Conservation (phyloP, 116 monocot genomes). For the Thalassia testudinum region DNA sequence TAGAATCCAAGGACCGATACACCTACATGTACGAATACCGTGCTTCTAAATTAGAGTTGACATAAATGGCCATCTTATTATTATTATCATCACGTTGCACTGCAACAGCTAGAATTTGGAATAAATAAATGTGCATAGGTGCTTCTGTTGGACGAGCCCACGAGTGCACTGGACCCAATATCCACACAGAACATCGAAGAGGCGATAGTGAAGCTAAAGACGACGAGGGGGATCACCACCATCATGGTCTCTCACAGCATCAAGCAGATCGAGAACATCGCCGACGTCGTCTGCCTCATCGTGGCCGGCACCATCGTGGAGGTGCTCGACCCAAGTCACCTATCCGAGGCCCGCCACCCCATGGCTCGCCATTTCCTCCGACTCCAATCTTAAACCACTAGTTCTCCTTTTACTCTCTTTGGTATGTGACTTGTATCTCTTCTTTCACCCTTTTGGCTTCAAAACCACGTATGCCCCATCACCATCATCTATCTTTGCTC, state of each 20-base stretch:
- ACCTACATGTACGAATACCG: too few relatives aligned
- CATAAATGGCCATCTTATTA: too few relatives aligned
- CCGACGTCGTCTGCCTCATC: slow-evolving; percentile 60
- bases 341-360: slow-evolving; percentile 50
- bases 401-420: too few relatives aligned
- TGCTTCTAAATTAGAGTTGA: too few relatives aligned
- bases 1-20: too few relatives aligned
- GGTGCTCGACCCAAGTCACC: slow-evolving; percentile 32
- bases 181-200: slow-evolving; percentile 93
- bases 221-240: slow-evolving; percentile 34
- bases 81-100: too few relatives aligned
- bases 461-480: too few relatives aligned
- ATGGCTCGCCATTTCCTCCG: slow-evolving; percentile 62
- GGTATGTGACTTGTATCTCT: too few relatives aligned
- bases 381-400: slow-evolving; percentile 20
- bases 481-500: too few relatives aligned
- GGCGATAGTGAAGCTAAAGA: slow-evolving; percentile 49
- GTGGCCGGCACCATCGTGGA: slow-evolving; percentile 67
- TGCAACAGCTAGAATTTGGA: too few relatives aligned
- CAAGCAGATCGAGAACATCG: slow-evolving; percentile 63
- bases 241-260: slow-evolving; percentile 76
- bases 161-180: slow-evolving; percentile 82
- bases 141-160: slow-evolving; percentile 76
- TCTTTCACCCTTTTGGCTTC: too few relatives aligned
- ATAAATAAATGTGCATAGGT: too few relatives aligned